Conservation (phyloP, 208 protist genomes). For the Trypanosoma caninum region DNA sequence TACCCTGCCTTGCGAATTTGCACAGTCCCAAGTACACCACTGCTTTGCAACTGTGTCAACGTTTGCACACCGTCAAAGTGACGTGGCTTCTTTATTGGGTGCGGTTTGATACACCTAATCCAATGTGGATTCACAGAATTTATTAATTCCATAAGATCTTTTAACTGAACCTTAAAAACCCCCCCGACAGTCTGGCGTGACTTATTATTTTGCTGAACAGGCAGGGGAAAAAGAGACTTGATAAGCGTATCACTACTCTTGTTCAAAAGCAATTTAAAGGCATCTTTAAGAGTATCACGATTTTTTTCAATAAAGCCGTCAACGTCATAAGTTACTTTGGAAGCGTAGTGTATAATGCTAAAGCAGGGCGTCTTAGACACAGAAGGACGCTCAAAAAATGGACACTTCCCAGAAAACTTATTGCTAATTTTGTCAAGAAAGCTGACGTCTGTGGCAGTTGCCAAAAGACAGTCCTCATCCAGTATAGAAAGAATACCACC, state of each 20-base stretch:
- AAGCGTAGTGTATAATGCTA: slow-evolving; percentile 32
- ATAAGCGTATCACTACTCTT: slow-evolving; percentile 19
- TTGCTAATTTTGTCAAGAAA: slow-evolving; percentile 34
- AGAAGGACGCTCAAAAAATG: slow-evolving; percentile 26
- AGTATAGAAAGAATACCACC: slow-evolving; percentile 29
- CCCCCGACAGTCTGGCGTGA: slow-evolving; percentile 32
- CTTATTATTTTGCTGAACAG: slow-evolving; percentile 13
- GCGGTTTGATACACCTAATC: slow-evolving; percentile 53
- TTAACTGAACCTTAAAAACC: slow-evolving; percentile 31
- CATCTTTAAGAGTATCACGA: slow-evolving; percentile 31
- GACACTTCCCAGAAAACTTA: slow-evolving; percentile 16
- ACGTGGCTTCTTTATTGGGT: slow-evolving; percentile 38
- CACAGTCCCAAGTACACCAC: slow-evolving; percentile 44
- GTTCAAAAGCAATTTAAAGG: slow-evolving; percentile 28
- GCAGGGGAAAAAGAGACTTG: slow-evolving; percentile 18
- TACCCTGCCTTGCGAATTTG: slow-evolving; percentile 46
- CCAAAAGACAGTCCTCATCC: slow-evolving; percentile 33
- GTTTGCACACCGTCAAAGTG: slow-evolving; percentile 33
- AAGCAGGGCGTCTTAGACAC: slow-evolving; percentile 26
- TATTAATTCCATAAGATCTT: slow-evolving; percentile 32
- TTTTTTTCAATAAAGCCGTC: slow-evolving; percentile 39
- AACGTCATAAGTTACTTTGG: slow-evolving; percentile 33
- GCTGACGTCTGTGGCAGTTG: slow-evolving; percentile 26
- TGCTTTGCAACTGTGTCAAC: slow-evolving; percentile 30
- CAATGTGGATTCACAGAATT: slow-evolving; percentile 40